Evolutionary conservation across 495 filamentous ascomycete genomes (phyloP).

Genomic region (Mytilinidion resinicola): DNA sequence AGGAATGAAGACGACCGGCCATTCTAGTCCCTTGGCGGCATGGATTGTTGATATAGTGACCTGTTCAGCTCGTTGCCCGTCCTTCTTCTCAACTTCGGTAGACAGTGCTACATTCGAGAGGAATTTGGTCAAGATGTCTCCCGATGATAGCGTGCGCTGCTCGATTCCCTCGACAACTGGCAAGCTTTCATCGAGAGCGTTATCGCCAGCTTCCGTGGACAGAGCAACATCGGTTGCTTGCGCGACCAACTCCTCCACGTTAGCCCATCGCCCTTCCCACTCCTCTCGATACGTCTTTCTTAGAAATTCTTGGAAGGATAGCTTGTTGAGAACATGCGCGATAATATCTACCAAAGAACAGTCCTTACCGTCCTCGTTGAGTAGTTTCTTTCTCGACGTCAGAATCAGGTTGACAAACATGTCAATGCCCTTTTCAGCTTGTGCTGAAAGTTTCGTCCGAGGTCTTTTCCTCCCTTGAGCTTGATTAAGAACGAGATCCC

Average conservation of each 20-base stretch:
- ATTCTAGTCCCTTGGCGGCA: slow-evolving; percentile 93
- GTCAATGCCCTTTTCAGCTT: slow-evolving; percentile 59
- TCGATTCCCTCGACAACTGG: slow-evolving; percentile 71
- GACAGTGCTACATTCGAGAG: slow-evolving; percentile 85
- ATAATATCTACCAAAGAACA: slow-evolving; percentile 64
- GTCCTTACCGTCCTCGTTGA: slow-evolving; percentile 36
- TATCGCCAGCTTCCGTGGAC: slow-evolving; percentile 38
- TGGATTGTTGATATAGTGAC: slow-evolving; percentile 96
- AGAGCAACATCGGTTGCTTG: slow-evolving; percentile 64
- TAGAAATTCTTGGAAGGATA: slow-evolving; percentile 68
- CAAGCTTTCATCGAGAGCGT: slow-evolving; percentile 58
- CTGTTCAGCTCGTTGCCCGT: slow-evolving; percentile 53
- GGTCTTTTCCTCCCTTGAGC: slow-evolving; percentile 62
- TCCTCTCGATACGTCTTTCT: slow-evolving; percentile 65
- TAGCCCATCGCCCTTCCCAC: slow-evolving; percentile 75
- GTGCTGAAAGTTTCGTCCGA: slow-evolving; percentile 61
- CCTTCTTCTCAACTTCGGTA: slow-evolving; percentile 59
- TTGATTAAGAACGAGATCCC: slow-evolving; percentile 62
- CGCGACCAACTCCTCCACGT: slow-evolving; percentile 78
- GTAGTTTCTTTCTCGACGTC: slow-evolving; percentile 52
- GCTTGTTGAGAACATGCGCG: slow-evolving; percentile 63
- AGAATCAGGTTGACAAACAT: slow-evolving; percentile 58
- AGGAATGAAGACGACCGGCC: slow-evolving; percentile 95
- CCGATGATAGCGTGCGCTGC: slow-evolving; percentile 55
- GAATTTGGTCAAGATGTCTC: slow-evolving; percentile 69